Percentiles rank a stretch among this genome's conserved stretches.
Conservation (phyloP, 1,284 basidiomycete genomes). For the Flammula alnicola region DNA sequence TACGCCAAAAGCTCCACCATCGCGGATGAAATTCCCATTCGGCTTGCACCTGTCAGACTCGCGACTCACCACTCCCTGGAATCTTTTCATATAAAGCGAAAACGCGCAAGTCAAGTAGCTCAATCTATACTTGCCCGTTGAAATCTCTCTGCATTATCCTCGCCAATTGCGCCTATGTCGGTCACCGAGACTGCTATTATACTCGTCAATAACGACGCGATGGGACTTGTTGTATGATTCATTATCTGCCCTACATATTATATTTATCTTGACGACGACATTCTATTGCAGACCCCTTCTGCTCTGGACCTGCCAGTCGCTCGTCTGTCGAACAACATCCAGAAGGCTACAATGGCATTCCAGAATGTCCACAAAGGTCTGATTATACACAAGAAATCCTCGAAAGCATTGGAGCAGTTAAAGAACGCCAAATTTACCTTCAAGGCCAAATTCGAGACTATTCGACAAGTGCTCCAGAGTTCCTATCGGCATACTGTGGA, state of each 20-base stretch:
- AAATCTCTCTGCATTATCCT: too few relatives aligned
- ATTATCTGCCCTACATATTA: too few relatives aligned
- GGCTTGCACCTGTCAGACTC: too few relatives aligned
- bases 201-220: background rate
- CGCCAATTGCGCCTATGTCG: too few relatives aligned
- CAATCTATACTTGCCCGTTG: too few relatives aligned
- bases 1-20: slow-evolving; percentile 1
- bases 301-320: slow-evolving; percentile 3
- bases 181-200: background rate
- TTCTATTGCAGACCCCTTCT: background rate
- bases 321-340: slow-evolving; percentile 20
- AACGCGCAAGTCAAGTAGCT: too few relatives aligned
- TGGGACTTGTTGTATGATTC: slow-evolving; percentile 1
- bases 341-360: slow-evolving; percentile 19
- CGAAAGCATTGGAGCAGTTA: slow-evolving; percentile 19
- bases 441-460: slow-evolving; percentile 20
- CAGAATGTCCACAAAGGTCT: slow-evolving; percentile 22
- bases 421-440: slow-evolving; percentile 19
- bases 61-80: too few relatives aligned
- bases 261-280: too few relatives aligned
- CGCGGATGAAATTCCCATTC: too few relatives aligned
- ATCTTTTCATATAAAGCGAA: too few relatives aligned
- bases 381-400: slow-evolving; percentile 13
- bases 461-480: slow-evolving; percentile 21
- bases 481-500: slow-evolving; percentile 23